These are phyloP conservation scores for Russula compacta DNA, from an alignment of 768 basidiomycete genomes.

Conservation along the genomic window DNA sequence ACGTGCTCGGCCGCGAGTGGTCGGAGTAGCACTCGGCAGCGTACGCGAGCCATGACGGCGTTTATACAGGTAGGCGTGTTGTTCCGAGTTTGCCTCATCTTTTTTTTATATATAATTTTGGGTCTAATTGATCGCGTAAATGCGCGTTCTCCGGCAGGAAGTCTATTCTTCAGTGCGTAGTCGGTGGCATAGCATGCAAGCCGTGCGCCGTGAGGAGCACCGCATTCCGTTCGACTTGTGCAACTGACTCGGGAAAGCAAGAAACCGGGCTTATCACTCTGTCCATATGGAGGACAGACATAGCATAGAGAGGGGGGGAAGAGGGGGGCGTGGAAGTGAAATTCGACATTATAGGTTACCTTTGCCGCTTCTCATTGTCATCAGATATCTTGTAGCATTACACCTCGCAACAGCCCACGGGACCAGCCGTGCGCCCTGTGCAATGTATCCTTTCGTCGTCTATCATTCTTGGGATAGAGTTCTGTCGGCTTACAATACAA, in stretches of 20 bases:
- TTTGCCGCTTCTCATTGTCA: neutral
- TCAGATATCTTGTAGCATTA: constrained; percentile 10
- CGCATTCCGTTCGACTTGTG: constrained; percentile 14
- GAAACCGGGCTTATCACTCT: neutral
- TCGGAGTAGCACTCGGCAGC: neutral
- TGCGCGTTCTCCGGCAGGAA: neutral
- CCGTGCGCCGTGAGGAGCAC: constrained; percentile 2
- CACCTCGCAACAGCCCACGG: neutral
- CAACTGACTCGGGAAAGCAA: neutral
- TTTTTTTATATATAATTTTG: neutral
- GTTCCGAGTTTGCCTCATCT: neutral
- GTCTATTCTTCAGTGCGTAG: constrained; percentile 3
- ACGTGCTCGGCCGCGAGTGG: neutral
- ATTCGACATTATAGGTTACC: neutral
- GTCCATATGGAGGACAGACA: neutral
- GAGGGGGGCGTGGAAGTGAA: neutral
- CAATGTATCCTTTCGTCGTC: neutral
- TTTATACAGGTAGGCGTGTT: constrained; percentile 3
- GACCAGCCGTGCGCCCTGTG: neutral
- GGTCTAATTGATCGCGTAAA: neutral
- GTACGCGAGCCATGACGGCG: neutral
- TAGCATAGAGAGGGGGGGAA: neutral
- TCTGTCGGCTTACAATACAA: neutral
- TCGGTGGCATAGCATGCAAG: constrained; percentile 5
- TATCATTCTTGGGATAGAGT: neutral